phyloP scores from a whole-genome alignment of 2,329 filamentous ascomycete genomes.

The Cyclaneusma minus region DNA sequence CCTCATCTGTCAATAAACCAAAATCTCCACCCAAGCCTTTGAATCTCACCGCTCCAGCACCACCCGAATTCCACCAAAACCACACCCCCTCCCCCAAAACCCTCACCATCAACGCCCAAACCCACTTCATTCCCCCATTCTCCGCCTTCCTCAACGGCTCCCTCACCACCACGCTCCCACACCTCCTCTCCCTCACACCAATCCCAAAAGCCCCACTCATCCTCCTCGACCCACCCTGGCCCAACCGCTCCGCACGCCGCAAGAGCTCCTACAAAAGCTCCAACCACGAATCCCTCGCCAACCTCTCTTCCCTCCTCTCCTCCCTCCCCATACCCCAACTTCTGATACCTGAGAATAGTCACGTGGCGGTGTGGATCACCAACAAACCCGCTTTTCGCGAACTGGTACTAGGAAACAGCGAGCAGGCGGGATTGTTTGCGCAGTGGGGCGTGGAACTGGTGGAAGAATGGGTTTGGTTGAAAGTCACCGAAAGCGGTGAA shows the following conservation, averaged over 20 bases:
- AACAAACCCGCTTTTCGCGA: slow-evolving; percentile 45
- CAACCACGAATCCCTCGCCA: slow-evolving; percentile 22
- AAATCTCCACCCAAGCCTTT: no score
- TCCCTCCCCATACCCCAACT: slow-evolving; percentile 39
- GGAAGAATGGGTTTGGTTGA: slow-evolving; percentile 69
- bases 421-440: slow-evolving; percentile 40
- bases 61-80: no score
- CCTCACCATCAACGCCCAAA: slow-evolving; percentile 16
- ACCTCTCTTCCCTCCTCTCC: slow-evolving; percentile 33
- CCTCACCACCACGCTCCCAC: slow-evolving; percentile 24
- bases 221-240: slow-evolving; percentile 67
- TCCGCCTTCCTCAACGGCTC: slow-evolving; percentile 32
- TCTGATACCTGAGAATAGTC: slow-evolving; percentile 33
- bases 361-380: slow-evolving; percentile 64
- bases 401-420: slow-evolving; percentile 35
- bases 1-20: no score
- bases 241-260: slow-evolving; percentile 57
- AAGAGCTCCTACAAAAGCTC: slow-evolving; percentile 36
- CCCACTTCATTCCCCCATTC: slow-evolving; percentile 23
- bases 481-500: slow-evolving; percentile 49
- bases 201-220: slow-evolving; percentile 46
- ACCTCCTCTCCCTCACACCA: slow-evolving; percentile 22
- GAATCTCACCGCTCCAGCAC: no score
- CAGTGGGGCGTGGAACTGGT: slow-evolving; percentile 49
- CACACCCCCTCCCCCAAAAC: no score